These are phyloP conservation scores for Corniculantispora saksenae DNA, from an alignment of 2,329 filamentous ascomycete species.

Conservation along the genomic window DNA sequence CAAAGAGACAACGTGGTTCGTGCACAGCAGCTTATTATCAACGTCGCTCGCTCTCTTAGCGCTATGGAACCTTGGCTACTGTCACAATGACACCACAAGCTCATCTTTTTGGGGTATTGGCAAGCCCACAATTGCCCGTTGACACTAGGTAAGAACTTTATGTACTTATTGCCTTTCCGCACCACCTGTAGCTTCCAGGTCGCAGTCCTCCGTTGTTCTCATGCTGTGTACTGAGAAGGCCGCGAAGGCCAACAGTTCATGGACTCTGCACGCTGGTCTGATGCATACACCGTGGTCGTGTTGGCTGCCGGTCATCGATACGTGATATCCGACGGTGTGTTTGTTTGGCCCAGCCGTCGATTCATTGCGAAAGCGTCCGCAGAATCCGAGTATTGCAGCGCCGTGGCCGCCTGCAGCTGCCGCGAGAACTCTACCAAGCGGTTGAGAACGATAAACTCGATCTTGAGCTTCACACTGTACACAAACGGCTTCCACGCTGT, in stretches of 20 bases:
- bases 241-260: neutral
- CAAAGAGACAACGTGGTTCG: too few species aligned
- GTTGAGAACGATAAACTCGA: slow-evolving; percentile 39
- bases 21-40: too few species aligned
- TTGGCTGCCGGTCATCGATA: neutral
- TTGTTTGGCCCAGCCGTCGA: neutral
- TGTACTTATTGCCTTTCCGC: neutral
- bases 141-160: too few species aligned
- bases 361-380: neutral
- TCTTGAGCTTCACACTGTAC: slow-evolving; percentile 40
- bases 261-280: neutral
- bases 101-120: too few species aligned
- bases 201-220: neutral
- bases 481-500: slow-evolving; percentile 36
- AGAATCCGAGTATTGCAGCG: neutral
- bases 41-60: too few species aligned
- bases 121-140: too few species aligned
- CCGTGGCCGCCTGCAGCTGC: neutral
- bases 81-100: too few species aligned
- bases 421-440: slow-evolving; percentile 37
- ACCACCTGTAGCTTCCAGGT: neutral
- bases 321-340: neutral
- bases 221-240: neutral
- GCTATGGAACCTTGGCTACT: too few species aligned
- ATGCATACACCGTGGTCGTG: neutral